phyloP scores from a whole-genome alignment of 106 monocot species.

The Amphibolis antarctica region DNA sequence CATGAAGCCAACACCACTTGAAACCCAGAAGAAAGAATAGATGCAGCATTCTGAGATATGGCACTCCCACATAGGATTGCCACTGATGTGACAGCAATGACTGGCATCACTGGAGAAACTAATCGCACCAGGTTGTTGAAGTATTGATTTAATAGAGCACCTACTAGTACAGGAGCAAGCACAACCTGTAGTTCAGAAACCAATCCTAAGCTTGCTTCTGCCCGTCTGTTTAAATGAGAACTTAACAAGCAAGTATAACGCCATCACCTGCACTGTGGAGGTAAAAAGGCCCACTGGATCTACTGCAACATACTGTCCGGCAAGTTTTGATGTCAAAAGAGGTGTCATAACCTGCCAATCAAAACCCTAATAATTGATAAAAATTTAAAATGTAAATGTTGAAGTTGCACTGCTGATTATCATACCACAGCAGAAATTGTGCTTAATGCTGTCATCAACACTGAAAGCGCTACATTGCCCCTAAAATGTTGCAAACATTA shows the following conservation, averaged over 20 bases:
- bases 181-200: conserved; percentile 38
- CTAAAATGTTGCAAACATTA: conserved; percentile 28
- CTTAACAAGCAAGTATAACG: background rate
- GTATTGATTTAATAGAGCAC: conserved; percentile 78
- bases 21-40: conserved; percentile 63
- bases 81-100: conserved; percentile 68
- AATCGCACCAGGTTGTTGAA: conserved; percentile 43
- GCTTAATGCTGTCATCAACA: conserved; percentile 88
- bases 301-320: conserved; percentile 88
- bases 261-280: conserved; percentile 69
- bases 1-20: conserved; percentile 53
- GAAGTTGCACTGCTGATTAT: background rate
- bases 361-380: background rate
- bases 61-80: conserved; percentile 77
- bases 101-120: conserved; percentile 83
- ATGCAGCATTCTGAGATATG: conserved; percentile 73
- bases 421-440: conserved; percentile 71
- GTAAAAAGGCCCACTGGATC: conserved; percentile 73
- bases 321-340: conserved; percentile 77
- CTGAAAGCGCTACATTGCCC: conserved; percentile 91
- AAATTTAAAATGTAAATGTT: background rate
- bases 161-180: conserved; percentile 66
- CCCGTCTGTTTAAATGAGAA: background rate
- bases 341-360: conserved; percentile 70
- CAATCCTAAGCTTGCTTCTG: no score